Conservation (phyloP, 371 early-diverging fungal genomes). For the Mortierella sp. region DNA sequence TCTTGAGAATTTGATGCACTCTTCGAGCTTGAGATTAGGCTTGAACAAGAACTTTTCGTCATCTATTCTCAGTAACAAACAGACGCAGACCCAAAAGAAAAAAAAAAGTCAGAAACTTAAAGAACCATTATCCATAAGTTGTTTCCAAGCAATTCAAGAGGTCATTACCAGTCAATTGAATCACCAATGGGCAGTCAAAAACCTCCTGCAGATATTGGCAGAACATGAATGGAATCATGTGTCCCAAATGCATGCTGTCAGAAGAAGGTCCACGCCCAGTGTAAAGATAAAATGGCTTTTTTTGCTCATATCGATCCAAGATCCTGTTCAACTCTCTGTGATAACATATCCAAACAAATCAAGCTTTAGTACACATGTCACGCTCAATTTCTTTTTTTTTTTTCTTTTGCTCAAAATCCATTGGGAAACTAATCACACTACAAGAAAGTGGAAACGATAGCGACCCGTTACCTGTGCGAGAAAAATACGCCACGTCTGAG, state of each 20-base stretch:
- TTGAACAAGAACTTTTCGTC: no score
- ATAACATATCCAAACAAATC: background rate
- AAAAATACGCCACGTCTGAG: constrained; percentile 97
- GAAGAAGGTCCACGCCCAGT: constrained; percentile 99
- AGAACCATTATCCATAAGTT: no score
- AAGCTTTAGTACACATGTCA: constrained; percentile 3
- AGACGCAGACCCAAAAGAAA: no score
- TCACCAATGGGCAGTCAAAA: constrained; percentile 97
- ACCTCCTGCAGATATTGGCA: constrained; percentile 99
- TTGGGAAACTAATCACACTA: background rate
- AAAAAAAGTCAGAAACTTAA: no score
- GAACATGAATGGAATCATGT: constrained; percentile 98
- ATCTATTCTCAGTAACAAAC: no score
- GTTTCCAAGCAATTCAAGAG: no score
- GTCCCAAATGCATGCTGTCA: constrained; percentile 98
- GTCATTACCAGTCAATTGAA: constrained; percentile 90
- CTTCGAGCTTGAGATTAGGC: no score
- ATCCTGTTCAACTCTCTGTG: constrained; percentile 92
- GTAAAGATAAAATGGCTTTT: constrained; percentile 98
- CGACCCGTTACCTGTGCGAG: constrained; percentile 86
- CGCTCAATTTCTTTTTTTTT: background rate
- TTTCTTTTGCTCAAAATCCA: background rate
- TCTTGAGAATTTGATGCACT: no score
- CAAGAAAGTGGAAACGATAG: background rate
- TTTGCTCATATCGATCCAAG: constrained; percentile 92